phyloP scores from a whole-genome alignment of 192 early-diverging fungal species.

The Funneliformis geosporum region DNA sequence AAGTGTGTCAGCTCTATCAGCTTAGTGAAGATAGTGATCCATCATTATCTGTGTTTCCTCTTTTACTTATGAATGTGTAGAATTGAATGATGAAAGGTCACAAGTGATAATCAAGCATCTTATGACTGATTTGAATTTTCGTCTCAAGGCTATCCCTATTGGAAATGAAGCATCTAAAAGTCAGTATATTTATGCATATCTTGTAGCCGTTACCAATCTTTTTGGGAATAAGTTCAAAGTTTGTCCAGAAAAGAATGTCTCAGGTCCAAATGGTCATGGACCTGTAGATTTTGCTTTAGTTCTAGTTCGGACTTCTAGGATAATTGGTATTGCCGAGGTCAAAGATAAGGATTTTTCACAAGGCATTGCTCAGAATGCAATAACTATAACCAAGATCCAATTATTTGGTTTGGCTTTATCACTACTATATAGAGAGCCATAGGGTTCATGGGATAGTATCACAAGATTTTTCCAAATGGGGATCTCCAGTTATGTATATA shows the following conservation, averaged over 20 bases:
- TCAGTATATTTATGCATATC: not conserved
- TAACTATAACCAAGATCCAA: too few relatives aligned
- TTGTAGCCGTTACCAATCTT: not conserved
- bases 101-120: not conserved
- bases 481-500: too few relatives aligned
- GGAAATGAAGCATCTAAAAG: not conserved
- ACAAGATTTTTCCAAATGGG: too few relatives aligned
- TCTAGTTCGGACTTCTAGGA: not conserved
- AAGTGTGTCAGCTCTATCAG: not conserved
- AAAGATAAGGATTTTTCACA: not conserved
- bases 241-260: not conserved
- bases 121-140: not conserved
- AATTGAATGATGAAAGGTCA: not conserved
- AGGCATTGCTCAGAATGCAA: not conserved
- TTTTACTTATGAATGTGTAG: not conserved
- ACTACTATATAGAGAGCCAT: too few relatives aligned
- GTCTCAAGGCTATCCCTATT: not conserved
- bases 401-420: too few relatives aligned
- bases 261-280: slow-evolving; percentile 7
- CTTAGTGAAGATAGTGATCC: not conserved
- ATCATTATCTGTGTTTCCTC: not conserved
- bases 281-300: slow-evolving; percentile 11
- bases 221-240: not conserved
- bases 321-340: not conserved
- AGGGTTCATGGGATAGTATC: too few relatives aligned